These are phyloP conservation scores for Aspergillus cristatus DNA, from an alignment of 495 filamentous ascomycete species.

Conservation along the genomic window DNA sequence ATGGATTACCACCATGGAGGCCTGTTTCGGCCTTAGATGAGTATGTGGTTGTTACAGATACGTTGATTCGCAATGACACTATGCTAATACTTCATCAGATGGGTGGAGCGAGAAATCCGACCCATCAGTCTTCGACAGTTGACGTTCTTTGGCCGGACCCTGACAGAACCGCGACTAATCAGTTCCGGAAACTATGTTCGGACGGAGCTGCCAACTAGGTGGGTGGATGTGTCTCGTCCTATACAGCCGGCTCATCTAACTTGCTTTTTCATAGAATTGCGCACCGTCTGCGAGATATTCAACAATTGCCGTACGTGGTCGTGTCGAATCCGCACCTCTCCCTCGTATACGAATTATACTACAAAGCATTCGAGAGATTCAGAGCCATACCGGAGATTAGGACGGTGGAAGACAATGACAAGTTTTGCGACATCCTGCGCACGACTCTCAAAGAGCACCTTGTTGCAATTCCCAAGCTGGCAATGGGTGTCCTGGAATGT, in stretches of 20 bases:
- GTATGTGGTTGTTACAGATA: constrained; percentile 41
- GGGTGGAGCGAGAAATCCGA: constrained; percentile 74
- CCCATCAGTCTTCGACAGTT: constrained; percentile 86
- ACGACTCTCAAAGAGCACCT: constrained; percentile 78
- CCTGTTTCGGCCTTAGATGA: constrained; percentile 80
- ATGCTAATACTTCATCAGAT: constrained; percentile 42
- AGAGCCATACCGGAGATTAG: constrained; percentile 76
- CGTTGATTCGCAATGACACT: neutral
- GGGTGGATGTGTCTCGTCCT: no score
- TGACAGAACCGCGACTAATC: constrained; percentile 83
- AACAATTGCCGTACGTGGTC: constrained; percentile 90
- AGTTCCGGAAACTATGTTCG: constrained; percentile 96
- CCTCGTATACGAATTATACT: constrained; percentile 94
- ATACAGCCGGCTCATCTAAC: constrained; percentile 1
- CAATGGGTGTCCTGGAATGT: constrained; percentile 88
- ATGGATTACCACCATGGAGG: constrained; percentile 58
- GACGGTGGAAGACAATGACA: constrained; percentile 83
- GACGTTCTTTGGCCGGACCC: constrained; percentile 85
- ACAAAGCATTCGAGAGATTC: constrained; percentile 85
- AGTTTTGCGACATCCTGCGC: constrained; percentile 72
- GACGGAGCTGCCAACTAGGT: constrained; percentile 88
- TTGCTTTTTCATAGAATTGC: constrained; percentile 53
- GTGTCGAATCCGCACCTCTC: constrained; percentile 91
- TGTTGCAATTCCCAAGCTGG: constrained; percentile 84
- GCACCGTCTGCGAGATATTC: constrained; percentile 94